Evolutionary conservation across 2,329 filamentous ascomycete genomes (phyloP).

Genomic region (Botrytis aclada): DNA sequence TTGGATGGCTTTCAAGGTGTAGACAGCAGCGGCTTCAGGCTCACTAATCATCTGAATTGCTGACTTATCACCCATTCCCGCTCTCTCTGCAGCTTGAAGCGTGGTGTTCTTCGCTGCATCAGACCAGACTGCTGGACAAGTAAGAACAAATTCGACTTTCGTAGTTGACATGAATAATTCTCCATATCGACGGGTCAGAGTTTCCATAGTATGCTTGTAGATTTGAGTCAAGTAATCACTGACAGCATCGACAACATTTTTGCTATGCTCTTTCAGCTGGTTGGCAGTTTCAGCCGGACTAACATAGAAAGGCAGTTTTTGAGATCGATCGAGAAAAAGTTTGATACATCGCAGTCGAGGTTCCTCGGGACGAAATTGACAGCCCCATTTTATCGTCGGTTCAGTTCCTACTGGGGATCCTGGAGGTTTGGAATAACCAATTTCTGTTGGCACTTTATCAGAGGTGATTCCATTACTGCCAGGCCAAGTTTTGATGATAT

Average conservation of each 20-base stretch:
- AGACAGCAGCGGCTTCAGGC: conserved; percentile 76
- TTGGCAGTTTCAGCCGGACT: conserved; percentile 73
- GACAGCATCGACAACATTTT: conserved; percentile 75
- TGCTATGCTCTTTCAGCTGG: conserved; percentile 69
- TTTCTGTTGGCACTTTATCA: conserved; percentile 80
- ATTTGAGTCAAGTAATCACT: conserved; percentile 77
- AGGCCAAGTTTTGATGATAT: conserved; percentile 83
- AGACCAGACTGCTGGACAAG: conserved; percentile 80
- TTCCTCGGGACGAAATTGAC: conserved; percentile 77
- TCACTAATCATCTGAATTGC: conserved; percentile 78
- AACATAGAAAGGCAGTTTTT: conserved; percentile 78
- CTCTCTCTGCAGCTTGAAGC: conserved; percentile 70
- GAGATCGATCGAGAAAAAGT: conserved; percentile 75
- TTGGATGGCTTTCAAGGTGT: conserved; percentile 75
- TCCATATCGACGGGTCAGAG: conserved; percentile 69
- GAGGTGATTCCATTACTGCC: conserved; percentile 84
- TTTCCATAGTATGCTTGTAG: conserved; percentile 75
- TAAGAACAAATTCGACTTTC: conserved; percentile 75
- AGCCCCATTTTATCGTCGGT: conserved; percentile 69
- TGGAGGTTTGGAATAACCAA: conserved; percentile 53
- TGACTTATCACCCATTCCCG: conserved; percentile 69
- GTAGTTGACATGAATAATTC: conserved; percentile 75
- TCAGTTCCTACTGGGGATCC: conserved; percentile 41
- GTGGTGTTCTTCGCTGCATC: conserved; percentile 84
- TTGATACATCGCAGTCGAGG: conserved; percentile 77